These are phyloP conservation scores for Grigorovia humatica DNA, from an alignment of 805 yeast genomes.

Conservation along the genomic window DNA sequence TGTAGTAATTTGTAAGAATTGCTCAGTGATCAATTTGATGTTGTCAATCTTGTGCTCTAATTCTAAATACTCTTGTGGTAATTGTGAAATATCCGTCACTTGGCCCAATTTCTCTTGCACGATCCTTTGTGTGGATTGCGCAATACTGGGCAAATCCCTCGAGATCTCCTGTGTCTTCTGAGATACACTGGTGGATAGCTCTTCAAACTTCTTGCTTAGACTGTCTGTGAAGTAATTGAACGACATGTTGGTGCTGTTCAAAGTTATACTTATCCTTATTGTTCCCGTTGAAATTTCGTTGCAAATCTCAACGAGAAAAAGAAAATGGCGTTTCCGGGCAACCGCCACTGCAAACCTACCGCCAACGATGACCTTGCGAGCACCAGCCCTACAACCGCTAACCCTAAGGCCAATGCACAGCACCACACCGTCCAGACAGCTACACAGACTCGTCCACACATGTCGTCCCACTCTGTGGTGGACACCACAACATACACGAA, in stretches of 20 bases:
- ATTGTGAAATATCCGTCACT: slow-evolving; percentile 72
- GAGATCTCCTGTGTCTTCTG: slow-evolving; percentile 34
- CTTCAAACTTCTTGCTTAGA: slow-evolving; percentile 24
- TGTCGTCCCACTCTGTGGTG: not conserved
- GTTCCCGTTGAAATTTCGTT: not conserved
- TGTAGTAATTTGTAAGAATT: slow-evolving; percentile 41
- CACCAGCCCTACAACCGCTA: too few relatives aligned
- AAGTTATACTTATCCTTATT: not conserved
- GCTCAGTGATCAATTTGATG: slow-evolving; percentile 55
- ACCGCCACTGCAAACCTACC: too few relatives aligned
- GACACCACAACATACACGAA: not conserved
- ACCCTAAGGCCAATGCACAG: too few relatives aligned
- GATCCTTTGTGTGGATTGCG: slow-evolving; percentile 69
- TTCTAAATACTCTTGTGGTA: slow-evolving; percentile 72
- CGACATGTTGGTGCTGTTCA: too few relatives aligned
- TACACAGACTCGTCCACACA: too few relatives aligned
- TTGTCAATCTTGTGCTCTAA: slow-evolving; percentile 67
- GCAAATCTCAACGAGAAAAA: too few relatives aligned
- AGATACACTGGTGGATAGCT: slow-evolving; percentile 22
- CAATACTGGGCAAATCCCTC: slow-evolving; percentile 56
- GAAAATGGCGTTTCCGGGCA: too few relatives aligned
- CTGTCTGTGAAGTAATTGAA: slow-evolving; percentile 23
- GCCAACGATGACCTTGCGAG: too few relatives aligned
- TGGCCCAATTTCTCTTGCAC: slow-evolving; percentile 74
- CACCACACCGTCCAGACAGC: too few relatives aligned